Base-by-base conservation (phyloP, 208 protist genomes). In the Phytomonas sp. region DNA sequence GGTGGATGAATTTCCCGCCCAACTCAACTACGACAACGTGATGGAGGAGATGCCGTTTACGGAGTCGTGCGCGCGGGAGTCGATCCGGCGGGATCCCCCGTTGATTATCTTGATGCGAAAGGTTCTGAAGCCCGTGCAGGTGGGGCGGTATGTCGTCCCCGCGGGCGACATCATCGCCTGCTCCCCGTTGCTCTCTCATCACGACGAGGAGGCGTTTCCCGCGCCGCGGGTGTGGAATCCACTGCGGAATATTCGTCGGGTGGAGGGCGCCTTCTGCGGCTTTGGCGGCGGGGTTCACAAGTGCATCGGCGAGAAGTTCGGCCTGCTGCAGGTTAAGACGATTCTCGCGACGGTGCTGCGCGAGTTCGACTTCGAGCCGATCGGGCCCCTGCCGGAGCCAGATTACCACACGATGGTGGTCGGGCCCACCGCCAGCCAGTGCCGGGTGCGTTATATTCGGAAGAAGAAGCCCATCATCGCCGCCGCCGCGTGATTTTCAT, bases 231-330 rank as follows among this genome's bases (percentile, higher is more conserved):
- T 81, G 70, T 98, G 88, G 84, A 83, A 95, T 65, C 94, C 94
- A 40, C 81, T 94, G 60, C 87, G 94, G 59, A 85, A 96, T 70
- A 83, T 93, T 68, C 90, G 89, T 75, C 62, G 75, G 23, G 78
- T 90, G 70, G 81, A 88, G 5, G 89, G 89, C 36, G 77, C 87
- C 72, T 94, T 85, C 77, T 74, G 93, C 66, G 89, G 82, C 53
- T 98, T 98, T 53, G 94, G 94, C 74, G 87, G 82, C 61, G 88
- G 89, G 32, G 82, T 90, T 66, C 90, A 97, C 80, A 96, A 93
- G 74, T 97, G 94, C 82, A 92, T 97, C 71, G 94, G 94, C 20
- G 91, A 97, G 77, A 93, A 93, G 81, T 98, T 98, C 72, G 94
- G 86, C 33, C 87, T 94, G 36, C 74, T 98, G 31, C 94, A 97